Evolutionary conservation across 169 alveolate genomes (phyloP).

Genomic region (Theileria luwenshuni): DNA sequence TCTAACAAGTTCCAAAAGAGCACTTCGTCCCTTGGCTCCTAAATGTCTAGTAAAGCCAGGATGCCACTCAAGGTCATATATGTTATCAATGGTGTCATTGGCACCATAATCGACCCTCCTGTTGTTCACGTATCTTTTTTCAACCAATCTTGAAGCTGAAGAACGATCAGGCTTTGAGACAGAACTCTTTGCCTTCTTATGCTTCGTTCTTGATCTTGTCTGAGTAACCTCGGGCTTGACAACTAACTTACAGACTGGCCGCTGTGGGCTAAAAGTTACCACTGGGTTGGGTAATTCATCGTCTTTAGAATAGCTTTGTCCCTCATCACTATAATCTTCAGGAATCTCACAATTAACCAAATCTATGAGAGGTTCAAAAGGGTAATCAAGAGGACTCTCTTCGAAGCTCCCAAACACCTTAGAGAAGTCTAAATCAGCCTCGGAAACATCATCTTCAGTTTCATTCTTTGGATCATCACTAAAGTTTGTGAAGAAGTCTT

Average conservation of each 20-base stretch:
- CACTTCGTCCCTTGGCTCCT: slow-evolving; percentile 80
- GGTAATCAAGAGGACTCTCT: slow-evolving; percentile 23
- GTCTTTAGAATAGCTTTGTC: background rate
- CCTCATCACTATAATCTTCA: slow-evolving; percentile 3
- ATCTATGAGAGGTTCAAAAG: slow-evolving; percentile 38
- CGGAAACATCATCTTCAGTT: slow-evolving; percentile 42
- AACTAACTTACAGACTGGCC: slow-evolving; percentile 15
- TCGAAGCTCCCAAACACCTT: slow-evolving; percentile 17
- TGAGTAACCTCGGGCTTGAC: background rate
- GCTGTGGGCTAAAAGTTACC: slow-evolving; percentile 2
- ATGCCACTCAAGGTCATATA: slow-evolving; percentile 60
- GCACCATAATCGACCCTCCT: slow-evolving; percentile 16
- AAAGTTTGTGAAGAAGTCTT: slow-evolving; percentile 22
- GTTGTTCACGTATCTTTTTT: slow-evolving; percentile 7
- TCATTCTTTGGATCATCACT: slow-evolving; percentile 10
- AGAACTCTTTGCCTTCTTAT: background rate
- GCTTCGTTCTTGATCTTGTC: slow-evolving; percentile 12
- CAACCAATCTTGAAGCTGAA: background rate
- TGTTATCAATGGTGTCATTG: slow-evolving; percentile 19
- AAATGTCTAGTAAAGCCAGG: slow-evolving; percentile 73
- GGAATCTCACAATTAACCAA: slow-evolving; percentile 52
- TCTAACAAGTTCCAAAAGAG: slow-evolving; percentile 73
- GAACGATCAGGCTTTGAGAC: background rate
- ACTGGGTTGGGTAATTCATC: background rate
- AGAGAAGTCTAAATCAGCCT: slow-evolving; percentile 47